Evolutionary conservation across 2,329 filamentous ascomycete genomes (phyloP).

Genomic region (Aureobasidium sp.): DNA sequence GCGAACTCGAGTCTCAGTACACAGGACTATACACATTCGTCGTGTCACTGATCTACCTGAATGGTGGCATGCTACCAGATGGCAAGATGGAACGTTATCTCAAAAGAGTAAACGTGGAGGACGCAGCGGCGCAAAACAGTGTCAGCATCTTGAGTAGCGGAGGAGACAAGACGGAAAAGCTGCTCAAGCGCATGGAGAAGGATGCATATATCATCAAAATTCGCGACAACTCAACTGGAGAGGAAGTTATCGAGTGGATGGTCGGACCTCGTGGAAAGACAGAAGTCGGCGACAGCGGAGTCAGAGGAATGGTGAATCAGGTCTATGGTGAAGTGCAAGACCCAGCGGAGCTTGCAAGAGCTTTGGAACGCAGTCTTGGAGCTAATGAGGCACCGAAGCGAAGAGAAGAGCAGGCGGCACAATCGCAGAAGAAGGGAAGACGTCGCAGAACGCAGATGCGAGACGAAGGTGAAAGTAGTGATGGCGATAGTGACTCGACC

Average conservation of each 20-base stretch:
- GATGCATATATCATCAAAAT: slow-evolving; percentile 77
- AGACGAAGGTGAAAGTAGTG: background rate
- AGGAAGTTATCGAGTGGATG: slow-evolving; percentile 71
- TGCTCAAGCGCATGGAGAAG: slow-evolving; percentile 64
- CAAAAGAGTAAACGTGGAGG: slow-evolving; percentile 63
- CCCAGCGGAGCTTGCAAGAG: slow-evolving; percentile 25
- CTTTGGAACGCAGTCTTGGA: slow-evolving; percentile 26
- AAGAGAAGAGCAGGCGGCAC: background rate
- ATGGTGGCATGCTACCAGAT: slow-evolving; percentile 64
- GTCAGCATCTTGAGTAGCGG: slow-evolving; percentile 12
- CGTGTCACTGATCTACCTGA: slow-evolving; percentile 65
- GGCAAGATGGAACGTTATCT: slow-evolving; percentile 71
- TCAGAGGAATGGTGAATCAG: slow-evolving; percentile 56
- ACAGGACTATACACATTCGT: slow-evolving; percentile 72
- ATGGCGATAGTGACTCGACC: slow-evolving; percentile 12
- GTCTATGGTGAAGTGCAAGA: slow-evolving; percentile 39
- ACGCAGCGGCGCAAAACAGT: slow-evolving; percentile 35
- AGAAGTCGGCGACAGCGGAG: slow-evolving; percentile 71
- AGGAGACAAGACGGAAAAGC: slow-evolving; percentile 61
- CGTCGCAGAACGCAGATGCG: background rate
- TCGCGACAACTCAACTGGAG: slow-evolving; percentile 59
- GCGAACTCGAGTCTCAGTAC: slow-evolving; percentile 67
- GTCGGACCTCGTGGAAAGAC: slow-evolving; percentile 78
- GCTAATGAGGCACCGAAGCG: slow-evolving; percentile 8
- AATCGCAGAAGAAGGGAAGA: background rate